Percentiles rank a stretch among this genome's conserved stretches.
Evolutionary conservation across 1,284 basidiomycete genomes (phyloP).

Genomic region (Ustilago nuda): DNA sequence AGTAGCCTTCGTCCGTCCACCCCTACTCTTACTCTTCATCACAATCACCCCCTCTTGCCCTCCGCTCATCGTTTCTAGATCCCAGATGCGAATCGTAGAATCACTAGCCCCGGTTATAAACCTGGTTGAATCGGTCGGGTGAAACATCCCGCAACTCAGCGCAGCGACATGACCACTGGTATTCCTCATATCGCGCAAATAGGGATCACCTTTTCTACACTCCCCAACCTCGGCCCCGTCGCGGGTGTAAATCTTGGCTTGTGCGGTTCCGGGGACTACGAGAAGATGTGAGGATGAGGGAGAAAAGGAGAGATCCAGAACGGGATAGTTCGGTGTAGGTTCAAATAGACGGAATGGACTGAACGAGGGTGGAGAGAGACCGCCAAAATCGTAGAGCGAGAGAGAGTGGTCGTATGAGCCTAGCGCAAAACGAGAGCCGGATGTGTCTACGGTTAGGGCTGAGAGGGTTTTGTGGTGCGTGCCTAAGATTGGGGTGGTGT

Average conservation of each 20-base stretch:
- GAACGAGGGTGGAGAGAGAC: slow-evolving; percentile 83
- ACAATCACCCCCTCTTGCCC: slow-evolving; percentile 90
- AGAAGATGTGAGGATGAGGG: slow-evolving; percentile 33
- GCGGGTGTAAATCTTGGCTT: slow-evolving; percentile 84
- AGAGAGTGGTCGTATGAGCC: slow-evolving; percentile 97
- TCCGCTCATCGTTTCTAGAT: slow-evolving; percentile 81
- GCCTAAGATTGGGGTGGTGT: slow-evolving; percentile 75
- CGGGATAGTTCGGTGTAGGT: slow-evolving; percentile 83
- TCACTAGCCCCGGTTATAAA: slow-evolving; percentile 96
- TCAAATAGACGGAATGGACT: slow-evolving; percentile 97
- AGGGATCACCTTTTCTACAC: slow-evolving; percentile 92
- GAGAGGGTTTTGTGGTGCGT: slow-evolving; percentile 94
- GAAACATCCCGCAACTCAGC: slow-evolving; percentile 88
- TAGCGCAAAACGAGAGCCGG: slow-evolving; percentile 88
- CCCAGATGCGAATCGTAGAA: slow-evolving; percentile 97
- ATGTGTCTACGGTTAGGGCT: slow-evolving; percentile 88
- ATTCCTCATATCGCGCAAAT: slow-evolving; percentile 97
- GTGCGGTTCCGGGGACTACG: slow-evolving; percentile 82
- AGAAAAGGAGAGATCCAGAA: slow-evolving; percentile 59
- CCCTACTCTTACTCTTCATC: slow-evolving; percentile 93
- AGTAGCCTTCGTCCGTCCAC: slow-evolving; percentile 92
- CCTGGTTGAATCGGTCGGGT: slow-evolving; percentile 81
- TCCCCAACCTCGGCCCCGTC: slow-evolving; percentile 55
- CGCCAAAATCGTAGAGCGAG: slow-evolving; percentile 99
- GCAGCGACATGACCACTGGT: slow-evolving; percentile 95